Evolutionary conservation across 331 rosid genomes (phyloP), one percentile per base, ranked within the genome.

Genomic region (Spiraea crenata): DNA sequence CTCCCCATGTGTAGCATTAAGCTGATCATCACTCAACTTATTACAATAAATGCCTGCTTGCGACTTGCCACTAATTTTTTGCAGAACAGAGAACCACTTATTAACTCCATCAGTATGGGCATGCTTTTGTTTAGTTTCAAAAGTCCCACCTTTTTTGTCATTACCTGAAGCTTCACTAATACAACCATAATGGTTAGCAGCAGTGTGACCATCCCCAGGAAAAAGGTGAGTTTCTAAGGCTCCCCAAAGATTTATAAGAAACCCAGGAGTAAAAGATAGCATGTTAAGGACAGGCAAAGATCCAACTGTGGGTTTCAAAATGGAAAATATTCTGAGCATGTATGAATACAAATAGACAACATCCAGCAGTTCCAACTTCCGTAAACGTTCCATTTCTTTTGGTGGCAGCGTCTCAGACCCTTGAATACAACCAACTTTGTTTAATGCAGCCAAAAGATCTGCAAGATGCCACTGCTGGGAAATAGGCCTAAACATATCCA

Each of bases 201-300:
- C 70, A 64, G 57, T 74, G 68, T 71, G 41, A 51, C 69, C 64
- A 72, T 77, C 80, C 87, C 75, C 83, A 60, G 80, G 85, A 69
- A 86, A 87, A 76, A 87, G 66, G 77, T 74, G 76, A 76, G 74
- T 79, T 84, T 93, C 97, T 83, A 93, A 76, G 37, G 76, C 80
- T 62, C 74, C 81, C 99, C 97, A 93, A 77, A 93, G 73, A 74
- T 77, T 78, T 74, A 74, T 78, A 79, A 93, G 91, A 85, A 89
- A 93, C 57, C 95, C 97, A 70, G 99, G 96, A 79, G 96, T 86
- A 74, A 89, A 93, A 14, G 99, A 87, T 51, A 93, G 91, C 99
- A 87, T 83, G 84, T 93, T 93, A 71, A 93, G 96, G 80, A 91
- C 74, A 42, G 90, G 87, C 67, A 89, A 86, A 1, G 92, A 80